A percentile compares a stretch with the other conserved stretches of the same genome.
These are phyloP conservation scores for Agrocybe chaxingu DNA, from an alignment of 768 basidiomycete species.

Conservation along the genomic window DNA sequence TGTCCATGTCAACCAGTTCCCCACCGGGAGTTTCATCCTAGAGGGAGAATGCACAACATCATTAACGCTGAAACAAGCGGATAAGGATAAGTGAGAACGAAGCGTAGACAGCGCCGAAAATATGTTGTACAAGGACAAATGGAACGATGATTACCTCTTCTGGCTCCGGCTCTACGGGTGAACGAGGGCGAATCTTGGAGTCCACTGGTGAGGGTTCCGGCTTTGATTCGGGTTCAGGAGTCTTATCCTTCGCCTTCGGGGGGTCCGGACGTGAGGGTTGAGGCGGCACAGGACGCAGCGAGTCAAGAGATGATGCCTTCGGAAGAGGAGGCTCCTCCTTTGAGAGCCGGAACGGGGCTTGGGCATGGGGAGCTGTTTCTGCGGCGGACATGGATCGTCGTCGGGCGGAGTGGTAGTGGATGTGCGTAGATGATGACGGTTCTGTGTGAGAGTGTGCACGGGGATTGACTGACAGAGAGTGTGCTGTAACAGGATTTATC, in stretches of 20 bases:
- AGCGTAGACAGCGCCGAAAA: neutral
- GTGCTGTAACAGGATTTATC: conserved; percentile 7
- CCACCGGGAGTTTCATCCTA: conserved; percentile 10
- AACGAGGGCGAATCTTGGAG: conserved; percentile 2
- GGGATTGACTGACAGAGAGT: neutral
- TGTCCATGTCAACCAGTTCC: conserved; percentile 70
- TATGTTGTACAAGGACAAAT: neutral
- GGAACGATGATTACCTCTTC: conserved; percentile 10
- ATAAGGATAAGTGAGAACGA: neutral
- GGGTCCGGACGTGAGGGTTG: conserved; percentile 4
- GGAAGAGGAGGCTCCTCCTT: conserved; percentile 14
- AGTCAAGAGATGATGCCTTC: conserved; percentile 7
- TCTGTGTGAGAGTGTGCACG: too few relatives aligned
- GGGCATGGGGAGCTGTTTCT: conserved; percentile 14
- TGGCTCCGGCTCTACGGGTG: conserved; percentile 6
- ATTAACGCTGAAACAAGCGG: neutral
- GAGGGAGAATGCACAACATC: neutral
- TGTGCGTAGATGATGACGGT: too few relatives aligned
- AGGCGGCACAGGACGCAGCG: conserved; percentile 7
- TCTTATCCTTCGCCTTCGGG: conserved; percentile 5
- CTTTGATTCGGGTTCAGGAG: conserved; percentile 3
- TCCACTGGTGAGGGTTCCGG: conserved; percentile 4
- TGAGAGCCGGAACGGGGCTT: conserved; percentile 8
- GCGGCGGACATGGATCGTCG: conserved; percentile 16
- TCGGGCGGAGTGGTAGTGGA: neutral